These are phyloP conservation scores for Periconia digitata DNA, from an alignment of 2,329 filamentous ascomycete genomes.

Conservation along the genomic window DNA sequence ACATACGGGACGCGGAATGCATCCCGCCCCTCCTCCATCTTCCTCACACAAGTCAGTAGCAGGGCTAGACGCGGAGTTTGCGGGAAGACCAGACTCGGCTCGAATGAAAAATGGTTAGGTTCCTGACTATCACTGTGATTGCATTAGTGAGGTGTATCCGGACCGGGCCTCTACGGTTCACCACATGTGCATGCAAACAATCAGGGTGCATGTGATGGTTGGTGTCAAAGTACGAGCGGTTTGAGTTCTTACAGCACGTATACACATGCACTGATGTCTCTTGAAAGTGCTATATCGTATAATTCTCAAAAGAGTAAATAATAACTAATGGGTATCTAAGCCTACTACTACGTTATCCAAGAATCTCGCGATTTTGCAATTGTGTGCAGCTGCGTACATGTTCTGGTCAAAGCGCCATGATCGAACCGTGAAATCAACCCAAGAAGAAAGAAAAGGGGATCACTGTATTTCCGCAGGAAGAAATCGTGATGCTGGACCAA, in stretches of 20 bases:
- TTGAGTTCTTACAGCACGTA: too few relatives aligned
- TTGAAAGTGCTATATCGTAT: too few relatives aligned
- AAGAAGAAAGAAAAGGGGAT: background rate
- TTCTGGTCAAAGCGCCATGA: background rate
- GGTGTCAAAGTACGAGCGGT: too few relatives aligned
- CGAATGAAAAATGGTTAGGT: background rate
- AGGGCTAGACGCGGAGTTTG: background rate
- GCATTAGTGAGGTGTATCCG: too few relatives aligned
- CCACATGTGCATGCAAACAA: too few relatives aligned
- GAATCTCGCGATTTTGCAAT: background rate
- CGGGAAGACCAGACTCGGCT: too few relatives aligned
- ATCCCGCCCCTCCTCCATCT: background rate
- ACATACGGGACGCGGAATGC: background rate
- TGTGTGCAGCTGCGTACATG: background rate
- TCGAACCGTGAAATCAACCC: background rate
- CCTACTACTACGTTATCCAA: background rate
- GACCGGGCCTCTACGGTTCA: too few relatives aligned
- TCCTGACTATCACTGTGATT: too few relatives aligned
- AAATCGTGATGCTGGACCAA: background rate
- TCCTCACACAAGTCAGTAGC: background rate
- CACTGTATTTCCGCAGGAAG: too few relatives aligned
- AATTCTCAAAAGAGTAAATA: too few relatives aligned
- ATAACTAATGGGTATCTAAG: background rate
- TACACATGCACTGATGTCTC: too few relatives aligned
- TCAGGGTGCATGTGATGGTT: too few relatives aligned